phyloP scores from a whole-genome alignment of 805 yeast genomes.

The Saccharomycopsis babjevae region DNA sequence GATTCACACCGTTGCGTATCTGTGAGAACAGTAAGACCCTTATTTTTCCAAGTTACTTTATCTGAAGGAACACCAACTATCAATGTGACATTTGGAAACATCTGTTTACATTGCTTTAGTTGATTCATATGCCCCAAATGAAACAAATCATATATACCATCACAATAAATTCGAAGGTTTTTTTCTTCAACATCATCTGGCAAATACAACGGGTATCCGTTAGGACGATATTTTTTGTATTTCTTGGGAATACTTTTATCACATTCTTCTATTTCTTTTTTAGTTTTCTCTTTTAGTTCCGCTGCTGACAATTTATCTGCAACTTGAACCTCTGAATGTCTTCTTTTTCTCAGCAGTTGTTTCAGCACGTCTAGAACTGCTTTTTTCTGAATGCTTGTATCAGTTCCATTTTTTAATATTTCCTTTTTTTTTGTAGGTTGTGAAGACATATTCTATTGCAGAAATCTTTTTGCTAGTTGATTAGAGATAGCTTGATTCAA shows the following conservation, averaged over 20 bases:
- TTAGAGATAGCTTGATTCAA: not conserved
- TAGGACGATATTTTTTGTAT: conserved; percentile 67
- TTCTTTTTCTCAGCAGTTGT: conserved; percentile 5
- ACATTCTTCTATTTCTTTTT: conserved; percentile 38
- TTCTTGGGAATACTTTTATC: conserved; percentile 61
- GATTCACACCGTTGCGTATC: conserved; percentile 87
- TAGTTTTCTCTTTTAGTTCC: not conserved
- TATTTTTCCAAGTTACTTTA: conserved; percentile 78
- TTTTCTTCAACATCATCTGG: conserved; percentile 65
- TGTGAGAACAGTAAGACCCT: conserved; percentile 85
- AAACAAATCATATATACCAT: conserved; percentile 94
- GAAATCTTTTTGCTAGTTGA: not conserved
- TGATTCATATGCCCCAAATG: conserved; percentile 98
- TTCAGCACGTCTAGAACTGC: not conserved
- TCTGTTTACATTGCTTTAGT: conserved; percentile 90
- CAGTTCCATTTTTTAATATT: not conserved
- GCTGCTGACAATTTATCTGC: not conserved
- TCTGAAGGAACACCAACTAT: conserved; percentile 92
- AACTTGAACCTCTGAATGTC: conserved; percentile 1
- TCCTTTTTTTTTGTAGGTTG: not conserved
- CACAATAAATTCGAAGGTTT: conserved; percentile 92
- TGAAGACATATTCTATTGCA: not conserved
- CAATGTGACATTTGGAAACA: conserved; percentile 72
- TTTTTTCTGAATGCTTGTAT: not conserved
- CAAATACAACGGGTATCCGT: conserved; percentile 63